Percentiles rank a stretch among this genome's conserved stretches.
Conservation (phyloP, 768 basidiomycete species). For the Termitomyces sp. region DNA sequence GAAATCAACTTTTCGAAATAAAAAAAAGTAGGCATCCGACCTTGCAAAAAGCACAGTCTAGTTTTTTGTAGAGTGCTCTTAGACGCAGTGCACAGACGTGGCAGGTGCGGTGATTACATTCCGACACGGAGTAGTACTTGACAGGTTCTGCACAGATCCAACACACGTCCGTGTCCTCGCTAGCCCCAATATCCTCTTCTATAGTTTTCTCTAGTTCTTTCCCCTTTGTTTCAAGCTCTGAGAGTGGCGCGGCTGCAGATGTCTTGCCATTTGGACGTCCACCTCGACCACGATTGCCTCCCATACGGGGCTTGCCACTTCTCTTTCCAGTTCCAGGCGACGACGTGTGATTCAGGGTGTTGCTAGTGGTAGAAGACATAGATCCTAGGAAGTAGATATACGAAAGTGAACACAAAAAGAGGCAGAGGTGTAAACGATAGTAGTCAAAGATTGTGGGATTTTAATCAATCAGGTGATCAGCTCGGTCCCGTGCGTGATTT, state of each 20-base stretch:
- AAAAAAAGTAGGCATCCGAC: constrained; percentile 31
- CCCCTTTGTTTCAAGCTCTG: background rate
- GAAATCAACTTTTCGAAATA: background rate
- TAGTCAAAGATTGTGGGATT: constrained; percentile 2
- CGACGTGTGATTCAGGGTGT: constrained; percentile 1
- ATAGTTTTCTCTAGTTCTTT: background rate
- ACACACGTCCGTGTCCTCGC: constrained; percentile 48
- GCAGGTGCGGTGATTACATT: constrained; percentile 93
- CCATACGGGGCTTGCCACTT: constrained; percentile 11
- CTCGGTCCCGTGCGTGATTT: background rate
- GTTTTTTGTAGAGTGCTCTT: constrained; percentile 89
- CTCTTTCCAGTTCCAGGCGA: constrained; percentile 11
- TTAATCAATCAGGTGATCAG: constrained; percentile 17
- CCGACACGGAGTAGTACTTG: constrained; percentile 83
- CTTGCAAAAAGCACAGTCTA: constrained; percentile 96
- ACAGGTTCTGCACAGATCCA: constrained; percentile 96
- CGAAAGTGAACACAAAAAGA: background rate
- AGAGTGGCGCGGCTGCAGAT: background rate
- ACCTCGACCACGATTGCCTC: constrained; percentile 11
- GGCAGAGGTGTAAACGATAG: background rate
- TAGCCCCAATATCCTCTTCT: constrained; percentile 17
- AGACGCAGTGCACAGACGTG: constrained; percentile 89
- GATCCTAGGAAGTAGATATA: background rate
- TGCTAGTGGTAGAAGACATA: background rate
- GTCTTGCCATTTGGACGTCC: constrained; percentile 8